Evolutionary conservation across 768 basidiomycete genomes (phyloP).

Genomic region (Rhizopogon roseolus): DNA sequence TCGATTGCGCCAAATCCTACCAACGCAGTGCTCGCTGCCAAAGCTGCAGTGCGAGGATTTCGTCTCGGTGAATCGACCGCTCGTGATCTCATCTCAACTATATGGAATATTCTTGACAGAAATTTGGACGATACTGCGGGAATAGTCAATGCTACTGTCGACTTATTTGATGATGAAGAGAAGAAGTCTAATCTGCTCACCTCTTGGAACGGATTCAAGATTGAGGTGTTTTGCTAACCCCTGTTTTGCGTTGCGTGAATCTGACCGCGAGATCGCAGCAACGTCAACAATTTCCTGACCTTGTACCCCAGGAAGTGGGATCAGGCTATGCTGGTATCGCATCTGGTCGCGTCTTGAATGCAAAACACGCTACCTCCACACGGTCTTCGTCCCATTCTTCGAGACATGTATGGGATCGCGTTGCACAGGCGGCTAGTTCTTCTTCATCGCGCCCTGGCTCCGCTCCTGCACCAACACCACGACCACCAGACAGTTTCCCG

Average conservation of each 20-base stretch:
- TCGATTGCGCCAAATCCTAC: conserved; percentile 51
- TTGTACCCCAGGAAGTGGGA: conserved; percentile 53
- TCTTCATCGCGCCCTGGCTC: conserved; percentile 30
- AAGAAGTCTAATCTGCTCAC: conserved; percentile 72
- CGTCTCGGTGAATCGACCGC: conserved; percentile 72
- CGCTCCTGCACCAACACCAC: conserved; percentile 19
- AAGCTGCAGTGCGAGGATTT: conserved; percentile 77
- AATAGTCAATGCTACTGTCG: conserved; percentile 68
- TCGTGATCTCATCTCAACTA: conserved; percentile 79
- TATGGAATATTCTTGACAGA: conserved; percentile 75
- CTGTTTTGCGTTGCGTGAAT: not conserved
- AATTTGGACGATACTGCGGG: conserved; percentile 71
- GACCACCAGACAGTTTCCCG: conserved; percentile 24
- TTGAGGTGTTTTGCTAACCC: conserved; percentile 51
- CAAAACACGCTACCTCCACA: conserved; percentile 67
- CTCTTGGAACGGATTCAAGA: conserved; percentile 80
- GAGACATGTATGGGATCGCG: conserved; percentile 78
- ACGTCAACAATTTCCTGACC: conserved; percentile 81
- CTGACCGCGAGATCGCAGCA: conserved; percentile 42
- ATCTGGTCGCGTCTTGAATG: conserved; percentile 78
- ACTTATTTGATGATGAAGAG: conserved; percentile 77
- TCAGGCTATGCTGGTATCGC: conserved; percentile 76
- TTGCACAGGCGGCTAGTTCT: conserved; percentile 70
- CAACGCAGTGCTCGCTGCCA: conserved; percentile 56
- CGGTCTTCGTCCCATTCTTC: conserved; percentile 54